These are phyloP conservation scores for Leccinum truebloodii DNA, from an alignment of 768 basidiomycete genomes.

Conservation along the genomic window DNA sequence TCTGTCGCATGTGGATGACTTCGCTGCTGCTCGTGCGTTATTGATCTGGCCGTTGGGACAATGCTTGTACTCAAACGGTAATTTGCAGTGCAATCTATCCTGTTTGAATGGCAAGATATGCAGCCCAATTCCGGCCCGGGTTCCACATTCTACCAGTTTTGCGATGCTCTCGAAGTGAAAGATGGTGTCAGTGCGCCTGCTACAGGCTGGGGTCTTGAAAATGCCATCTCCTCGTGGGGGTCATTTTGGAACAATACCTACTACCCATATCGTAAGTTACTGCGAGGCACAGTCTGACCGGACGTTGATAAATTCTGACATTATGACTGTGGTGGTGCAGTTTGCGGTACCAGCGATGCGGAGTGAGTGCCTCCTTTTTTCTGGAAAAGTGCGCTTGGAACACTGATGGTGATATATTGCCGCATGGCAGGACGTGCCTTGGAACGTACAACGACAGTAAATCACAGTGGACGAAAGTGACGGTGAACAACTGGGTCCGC, in stretches of 20 bases:
- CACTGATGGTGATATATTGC: slow-evolving; percentile 37
- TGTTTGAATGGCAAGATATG: slow-evolving; percentile 67
- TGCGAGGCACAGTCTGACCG: background rate
- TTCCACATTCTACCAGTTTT: slow-evolving; percentile 40
- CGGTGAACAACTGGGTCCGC: slow-evolving; percentile 53
- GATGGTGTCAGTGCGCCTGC: slow-evolving; percentile 43
- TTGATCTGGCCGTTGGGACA: background rate
- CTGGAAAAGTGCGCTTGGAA: background rate
- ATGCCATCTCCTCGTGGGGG: slow-evolving; percentile 63
- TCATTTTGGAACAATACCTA: slow-evolving; percentile 55
- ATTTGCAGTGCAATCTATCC: slow-evolving; percentile 49
- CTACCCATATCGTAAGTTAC: slow-evolving; percentile 43
- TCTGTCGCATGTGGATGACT: slow-evolving; percentile 65
- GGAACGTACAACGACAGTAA: slow-evolving; percentile 43
- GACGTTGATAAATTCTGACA: background rate
- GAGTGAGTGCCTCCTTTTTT: slow-evolving; percentile 43
- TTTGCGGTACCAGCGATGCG: slow-evolving; percentile 48
- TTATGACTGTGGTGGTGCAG: slow-evolving; percentile 32
- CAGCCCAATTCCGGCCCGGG: slow-evolving; percentile 51
- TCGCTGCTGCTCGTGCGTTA: slow-evolving; percentile 53
- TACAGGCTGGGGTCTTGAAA: slow-evolving; percentile 59
- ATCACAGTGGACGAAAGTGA: slow-evolving; percentile 53
- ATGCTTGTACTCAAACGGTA: slow-evolving; percentile 20
- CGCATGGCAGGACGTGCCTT: slow-evolving; percentile 33
- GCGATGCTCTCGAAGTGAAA: slow-evolving; percentile 41